These are phyloP conservation scores for Xylaria intraflava DNA, from an alignment of 495 filamentous ascomycete genomes.

Conservation along the genomic window DNA sequence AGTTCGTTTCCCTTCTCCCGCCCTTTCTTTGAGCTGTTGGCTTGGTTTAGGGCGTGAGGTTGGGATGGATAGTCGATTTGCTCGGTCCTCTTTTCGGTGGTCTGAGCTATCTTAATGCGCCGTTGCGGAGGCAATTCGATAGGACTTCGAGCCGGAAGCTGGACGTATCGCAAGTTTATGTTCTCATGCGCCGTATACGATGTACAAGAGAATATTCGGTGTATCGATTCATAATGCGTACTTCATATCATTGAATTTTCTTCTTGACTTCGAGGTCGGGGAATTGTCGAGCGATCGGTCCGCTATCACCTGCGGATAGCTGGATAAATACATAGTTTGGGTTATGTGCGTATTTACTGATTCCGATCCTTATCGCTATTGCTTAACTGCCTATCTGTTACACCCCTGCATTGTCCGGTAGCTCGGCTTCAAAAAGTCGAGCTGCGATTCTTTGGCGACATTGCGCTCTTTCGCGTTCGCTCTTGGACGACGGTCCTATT, in stretches of 20 bases:
- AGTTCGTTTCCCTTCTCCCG: neutral
- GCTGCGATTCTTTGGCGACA: conserved; percentile 6
- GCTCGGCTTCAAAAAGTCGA: neutral
- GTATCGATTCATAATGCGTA: no score
- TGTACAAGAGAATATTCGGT: neutral
- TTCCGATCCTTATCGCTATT: conserved; percentile 8
- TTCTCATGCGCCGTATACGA: neutral
- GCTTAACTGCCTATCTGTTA: neutral
- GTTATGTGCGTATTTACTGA: no score
- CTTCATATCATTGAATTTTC: no score
- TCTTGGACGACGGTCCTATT: neutral
- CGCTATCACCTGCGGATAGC: neutral
- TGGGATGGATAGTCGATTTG: neutral
- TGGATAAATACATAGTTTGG: no score
- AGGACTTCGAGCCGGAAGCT: neutral
- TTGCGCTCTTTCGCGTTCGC: neutral
- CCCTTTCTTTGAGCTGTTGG: conserved; percentile 1
- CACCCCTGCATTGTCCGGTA: neutral
- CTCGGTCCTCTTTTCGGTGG: neutral
- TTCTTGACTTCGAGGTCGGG: neutral
- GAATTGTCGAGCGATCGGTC: conserved; percentile 6
- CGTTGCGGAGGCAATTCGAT: neutral
- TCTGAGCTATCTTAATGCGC: neutral
- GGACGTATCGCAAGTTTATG: neutral
- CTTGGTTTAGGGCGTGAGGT: neutral